These are phyloP conservation scores for Climacium dendroides DNA, from an alignment of 225 moss, liverwort and hornwort species.

Conservation along the genomic window DNA sequence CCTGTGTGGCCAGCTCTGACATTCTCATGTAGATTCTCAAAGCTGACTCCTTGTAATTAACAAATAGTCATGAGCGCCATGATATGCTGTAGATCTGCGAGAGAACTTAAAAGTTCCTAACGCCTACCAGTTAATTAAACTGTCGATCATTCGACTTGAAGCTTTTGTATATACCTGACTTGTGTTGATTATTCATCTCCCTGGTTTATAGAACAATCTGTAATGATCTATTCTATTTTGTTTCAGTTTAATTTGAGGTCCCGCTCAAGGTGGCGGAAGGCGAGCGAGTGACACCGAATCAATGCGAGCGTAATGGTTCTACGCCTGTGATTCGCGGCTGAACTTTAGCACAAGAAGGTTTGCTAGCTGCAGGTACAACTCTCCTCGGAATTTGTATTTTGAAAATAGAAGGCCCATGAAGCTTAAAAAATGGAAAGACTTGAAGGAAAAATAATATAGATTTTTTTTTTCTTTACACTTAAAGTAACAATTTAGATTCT, in stretches of 20 bases:
- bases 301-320: not conserved
- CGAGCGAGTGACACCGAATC: not conserved
- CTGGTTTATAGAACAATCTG: not conserved
- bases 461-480: not conserved
- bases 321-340: not conserved
- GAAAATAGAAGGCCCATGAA: not conserved
- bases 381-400: not conserved
- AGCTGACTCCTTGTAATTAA: not conserved
- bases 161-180: not conserved
- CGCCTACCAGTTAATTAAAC: not conserved
- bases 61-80: not conserved
- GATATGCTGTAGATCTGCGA: not conserved
- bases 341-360: not conserved
- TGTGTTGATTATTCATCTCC: not conserved
- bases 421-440: no score
- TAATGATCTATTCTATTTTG: not conserved
- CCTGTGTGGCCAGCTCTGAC: not conserved
- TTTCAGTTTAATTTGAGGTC: not conserved
- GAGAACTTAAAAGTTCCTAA: not conserved
- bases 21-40: not conserved
- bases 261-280: not conserved
- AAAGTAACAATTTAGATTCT: not conserved
- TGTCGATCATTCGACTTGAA: not conserved
- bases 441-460: no score
- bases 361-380: not conserved